A percentile compares a stretch with the other conserved stretches of the same genome.
phyloP scores from a whole-genome alignment of 1,284 basidiomycete species.

The Malassezia dermatis region DNA sequence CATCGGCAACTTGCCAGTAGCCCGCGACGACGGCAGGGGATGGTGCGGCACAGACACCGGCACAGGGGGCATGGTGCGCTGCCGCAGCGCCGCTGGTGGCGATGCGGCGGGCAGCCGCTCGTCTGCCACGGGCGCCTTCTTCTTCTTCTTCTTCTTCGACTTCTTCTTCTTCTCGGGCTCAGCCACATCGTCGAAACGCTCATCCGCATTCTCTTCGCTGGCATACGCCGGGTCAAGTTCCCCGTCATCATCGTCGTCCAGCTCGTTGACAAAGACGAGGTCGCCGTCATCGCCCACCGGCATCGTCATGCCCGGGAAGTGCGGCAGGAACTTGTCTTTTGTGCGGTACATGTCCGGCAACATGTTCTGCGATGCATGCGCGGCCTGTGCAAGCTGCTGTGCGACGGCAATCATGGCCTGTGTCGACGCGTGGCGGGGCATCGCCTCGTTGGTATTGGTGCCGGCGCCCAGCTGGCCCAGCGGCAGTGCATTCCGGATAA shows the following conservation, averaged over 20 bases:
- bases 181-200: neutral
- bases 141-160: conserved; percentile 54
- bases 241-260: conserved; percentile 29
- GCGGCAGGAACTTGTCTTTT: conserved; percentile 12
- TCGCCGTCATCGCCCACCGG: conserved; percentile 5
- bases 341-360: neutral
- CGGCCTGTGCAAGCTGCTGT: conserved; percentile 43
- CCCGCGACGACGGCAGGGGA: conserved; percentile 56
- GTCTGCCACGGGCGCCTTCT: conserved; percentile 45
- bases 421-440: conserved; percentile 36
- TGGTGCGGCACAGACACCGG: conserved; percentile 21
- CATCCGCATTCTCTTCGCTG: conserved; percentile 27
- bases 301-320: conserved; percentile 20
- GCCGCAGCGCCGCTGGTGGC: conserved; percentile 45
- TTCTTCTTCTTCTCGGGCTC: conserved; percentile 17
- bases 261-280: conserved; percentile 39
- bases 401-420: conserved; percentile 48
- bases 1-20: conserved; percentile 69
- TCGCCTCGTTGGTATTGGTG: conserved; percentile 36
- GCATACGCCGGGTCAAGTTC: conserved; percentile 31
- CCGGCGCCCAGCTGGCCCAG: conserved; percentile 39
- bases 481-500: conserved; percentile 55
- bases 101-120: conserved; percentile 43
- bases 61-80: conserved; percentile 25
- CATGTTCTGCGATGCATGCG: conserved; percentile 38